Base-by-base conservation (phyloP, 768 basidiomycete species). In the Phaeotremella fagi region DNA sequence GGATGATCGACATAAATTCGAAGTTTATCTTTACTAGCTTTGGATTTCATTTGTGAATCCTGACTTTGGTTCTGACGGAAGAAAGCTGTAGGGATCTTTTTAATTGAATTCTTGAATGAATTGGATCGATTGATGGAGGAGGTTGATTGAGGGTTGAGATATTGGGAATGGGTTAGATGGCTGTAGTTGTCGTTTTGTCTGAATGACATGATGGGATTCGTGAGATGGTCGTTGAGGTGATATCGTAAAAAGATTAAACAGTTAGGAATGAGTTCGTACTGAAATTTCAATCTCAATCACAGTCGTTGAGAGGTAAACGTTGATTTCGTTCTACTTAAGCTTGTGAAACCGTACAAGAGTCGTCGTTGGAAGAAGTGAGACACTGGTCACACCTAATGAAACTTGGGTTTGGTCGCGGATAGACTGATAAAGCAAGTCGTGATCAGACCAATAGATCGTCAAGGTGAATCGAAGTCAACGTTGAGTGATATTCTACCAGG, bases 51-150 rank as follows among this genome's bases (percentile, higher is more conserved):
- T 35, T 51, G 54, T 45, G 50, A 28, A 22, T 54, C 52, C 25
- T 28, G 6, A 43, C 20, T 20, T 9, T 7, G 7, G 1, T 53
- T 50, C 48, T 54, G 52, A 38, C 44, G 54, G 52, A 70, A 70
- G 24, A 70, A 23, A 3, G 63, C 50, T 7, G 68, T 66, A 15
- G 68, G 68, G 12, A 70, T 66, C 45, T 59, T 63, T 28, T 52
- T 46, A 12, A 66, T 35, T 0, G 66, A 62, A 5, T 36, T 42
- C 22, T 50, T 51, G 53, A 64, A 38, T 6, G 53, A n/a, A 3
- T 18, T 20, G 9, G 45, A 20, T n/a, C 45, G 45, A 15, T 24
- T 42, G n/a, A 37, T 36, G 16, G 36, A 37, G 23, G 20, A 31
- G 46, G 46, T 22, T 11, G 52, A 44, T 16, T 55, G 26, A n/a